Evolutionary conservation across 2,329 filamentous ascomycete genomes (phyloP).

Genomic region (Colletotrichum cuscutae): DNA sequence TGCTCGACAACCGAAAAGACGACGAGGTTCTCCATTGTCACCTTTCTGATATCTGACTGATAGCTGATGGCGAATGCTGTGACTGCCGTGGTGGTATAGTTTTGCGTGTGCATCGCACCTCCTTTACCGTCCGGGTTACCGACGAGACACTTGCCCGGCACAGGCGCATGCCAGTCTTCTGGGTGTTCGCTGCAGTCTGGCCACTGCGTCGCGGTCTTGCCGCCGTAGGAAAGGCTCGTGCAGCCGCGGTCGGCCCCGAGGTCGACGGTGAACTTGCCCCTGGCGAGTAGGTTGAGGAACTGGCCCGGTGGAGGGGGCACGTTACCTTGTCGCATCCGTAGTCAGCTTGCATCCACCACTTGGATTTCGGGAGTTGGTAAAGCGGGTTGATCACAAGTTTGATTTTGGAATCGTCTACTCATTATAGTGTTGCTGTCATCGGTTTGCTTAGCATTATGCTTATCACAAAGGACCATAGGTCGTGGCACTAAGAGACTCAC

Average conservation of each 20-base stretch:
- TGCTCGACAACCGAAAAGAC: constrained; percentile 59
- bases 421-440: background rate
- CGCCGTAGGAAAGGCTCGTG: constrained; percentile 57
- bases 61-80: constrained; percentile 64
- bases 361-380: background rate
- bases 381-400: background rate
- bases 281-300: constrained; percentile 57
- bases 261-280: constrained; percentile 58
- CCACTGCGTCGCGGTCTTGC: constrained; percentile 52
- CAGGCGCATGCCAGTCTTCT: constrained; percentile 55
- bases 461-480: background rate
- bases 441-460: background rate
- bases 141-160: constrained; percentile 40
- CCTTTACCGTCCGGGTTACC: constrained; percentile 39
- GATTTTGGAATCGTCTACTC: background rate
- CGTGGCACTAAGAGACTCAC: background rate
- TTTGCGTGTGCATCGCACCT: constrained; percentile 58
- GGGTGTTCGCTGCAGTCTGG: constrained; percentile 57
- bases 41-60: constrained; percentile 54
- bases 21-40: constrained; percentile 62
- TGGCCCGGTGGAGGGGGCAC: background rate
- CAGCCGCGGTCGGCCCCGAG: constrained; percentile 60
- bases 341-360: background rate
- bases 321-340: background rate
- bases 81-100: constrained; percentile 53